These are phyloP conservation scores for Rhodotorula mucilaginosa DNA, from an alignment of 1,284 basidiomycete genomes.

Conservation along the genomic window DNA sequence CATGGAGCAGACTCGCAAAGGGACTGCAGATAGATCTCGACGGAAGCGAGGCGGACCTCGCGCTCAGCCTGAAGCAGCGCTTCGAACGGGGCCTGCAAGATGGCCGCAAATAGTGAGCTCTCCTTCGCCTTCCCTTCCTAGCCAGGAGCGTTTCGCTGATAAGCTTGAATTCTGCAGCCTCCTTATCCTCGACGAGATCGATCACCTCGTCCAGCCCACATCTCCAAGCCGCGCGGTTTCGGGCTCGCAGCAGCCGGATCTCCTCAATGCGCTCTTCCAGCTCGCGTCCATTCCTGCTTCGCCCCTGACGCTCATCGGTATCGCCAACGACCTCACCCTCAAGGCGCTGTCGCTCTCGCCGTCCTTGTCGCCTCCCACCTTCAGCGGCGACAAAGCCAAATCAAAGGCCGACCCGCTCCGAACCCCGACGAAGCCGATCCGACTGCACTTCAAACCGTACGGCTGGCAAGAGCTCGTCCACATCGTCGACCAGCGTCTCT, in stretches of 20 bases:
- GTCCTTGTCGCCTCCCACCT: constrained; percentile 33
- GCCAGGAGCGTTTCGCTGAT: background rate
- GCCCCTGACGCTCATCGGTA: constrained; percentile 45
- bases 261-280: constrained; percentile 50
- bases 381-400: constrained; percentile 47
- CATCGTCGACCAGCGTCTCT: constrained; percentile 48
- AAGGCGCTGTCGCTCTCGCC: constrained; percentile 38
- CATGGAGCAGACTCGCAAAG: constrained; percentile 44
- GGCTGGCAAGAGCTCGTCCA: constrained; percentile 47
- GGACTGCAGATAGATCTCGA: constrained; percentile 23
- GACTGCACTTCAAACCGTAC: constrained; percentile 51
- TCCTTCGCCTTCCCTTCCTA: background rate
- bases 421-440: constrained; percentile 46
- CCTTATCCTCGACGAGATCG: constrained; percentile 53
- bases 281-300: constrained; percentile 40
- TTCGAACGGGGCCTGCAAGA: constrained; percentile 29
- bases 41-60: background rate
- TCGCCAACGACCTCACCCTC: constrained; percentile 47
- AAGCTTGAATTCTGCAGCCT: constrained; percentile 39
- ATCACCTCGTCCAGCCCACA: constrained; percentile 46
- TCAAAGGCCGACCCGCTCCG: constrained; percentile 45
- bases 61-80: constrained; percentile 28
- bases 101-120: constrained; percentile 33
- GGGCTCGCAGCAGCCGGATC: constrained; percentile 44
- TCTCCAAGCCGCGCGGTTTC: background rate